Evolutionary conservation across 331 rosid genomes (phyloP).

Genomic region (Stylosanthes scabra): DNA sequence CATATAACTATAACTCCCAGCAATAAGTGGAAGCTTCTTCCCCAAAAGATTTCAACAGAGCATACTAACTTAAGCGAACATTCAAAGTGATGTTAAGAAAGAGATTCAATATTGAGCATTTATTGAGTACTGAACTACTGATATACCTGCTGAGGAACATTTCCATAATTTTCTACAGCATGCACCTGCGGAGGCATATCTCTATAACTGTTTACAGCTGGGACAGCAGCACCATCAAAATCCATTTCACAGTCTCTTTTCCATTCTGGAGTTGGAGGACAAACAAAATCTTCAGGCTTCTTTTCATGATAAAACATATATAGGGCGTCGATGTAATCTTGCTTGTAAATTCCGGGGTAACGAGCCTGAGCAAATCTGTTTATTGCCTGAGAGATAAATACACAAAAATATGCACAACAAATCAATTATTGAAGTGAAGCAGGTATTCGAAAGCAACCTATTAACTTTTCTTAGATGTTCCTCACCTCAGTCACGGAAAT

Average conservation of each 20-base stretch:
- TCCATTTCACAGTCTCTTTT: slow-evolving; percentile 78
- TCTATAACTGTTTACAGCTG: slow-evolving; percentile 64
- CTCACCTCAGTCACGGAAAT: slow-evolving; percentile 83
- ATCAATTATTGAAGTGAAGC: slow-evolving; percentile 2
- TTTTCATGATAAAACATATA: slow-evolving; percentile 80
- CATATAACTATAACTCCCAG: slow-evolving; percentile 21
- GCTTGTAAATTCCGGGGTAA: slow-evolving; percentile 94
- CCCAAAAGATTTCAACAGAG: slow-evolving; percentile 12
- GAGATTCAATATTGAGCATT: slow-evolving; percentile 21
- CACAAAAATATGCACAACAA: slow-evolving; percentile 7
- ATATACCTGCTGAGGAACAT: slow-evolving; percentile 65
- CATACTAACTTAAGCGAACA: slow-evolving; percentile 2
- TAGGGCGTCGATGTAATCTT: slow-evolving; percentile 82
- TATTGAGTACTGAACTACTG: not conserved
- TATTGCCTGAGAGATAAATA: slow-evolving; percentile 64
- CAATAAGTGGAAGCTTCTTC: slow-evolving; percentile 25
- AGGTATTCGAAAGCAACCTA: slow-evolving; percentile 26
- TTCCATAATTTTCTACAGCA: slow-evolving; percentile 63
- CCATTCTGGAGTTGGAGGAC: slow-evolving; percentile 96
- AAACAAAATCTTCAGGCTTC: slow-evolving; percentile 75
- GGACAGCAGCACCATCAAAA: slow-evolving; percentile 65
- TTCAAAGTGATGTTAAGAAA: slow-evolving; percentile 21
- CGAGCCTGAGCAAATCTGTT: slow-evolving; percentile 74
- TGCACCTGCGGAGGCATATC: slow-evolving; percentile 63
- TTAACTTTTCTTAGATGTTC: slow-evolving; percentile 13